Evolutionary conservation across 345 rosid genomes (phyloP).

Genomic region (Populus deltoides): DNA sequence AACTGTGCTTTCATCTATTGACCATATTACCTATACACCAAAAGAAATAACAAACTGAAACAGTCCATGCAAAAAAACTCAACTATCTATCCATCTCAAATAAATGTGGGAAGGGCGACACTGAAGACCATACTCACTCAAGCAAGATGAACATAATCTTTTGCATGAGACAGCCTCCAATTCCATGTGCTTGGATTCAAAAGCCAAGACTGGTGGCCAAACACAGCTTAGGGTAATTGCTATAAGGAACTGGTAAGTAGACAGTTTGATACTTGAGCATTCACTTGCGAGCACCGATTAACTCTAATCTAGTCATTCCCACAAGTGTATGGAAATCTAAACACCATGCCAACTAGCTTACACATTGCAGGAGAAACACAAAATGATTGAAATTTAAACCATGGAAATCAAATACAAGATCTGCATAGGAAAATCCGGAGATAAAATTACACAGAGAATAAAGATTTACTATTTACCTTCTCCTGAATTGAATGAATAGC

Average conservation of each 20-base stretch:
- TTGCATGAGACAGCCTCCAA: background rate
- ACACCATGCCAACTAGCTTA: background rate
- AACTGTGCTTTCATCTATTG: background rate
- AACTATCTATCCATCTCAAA: background rate
- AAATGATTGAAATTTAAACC: background rate
- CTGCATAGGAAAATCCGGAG: background rate
- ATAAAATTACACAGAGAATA: background rate
- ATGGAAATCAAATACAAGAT: slow-evolving; percentile 1
- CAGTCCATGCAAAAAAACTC: background rate
- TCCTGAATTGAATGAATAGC: slow-evolving; percentile 96
- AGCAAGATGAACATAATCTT: background rate
- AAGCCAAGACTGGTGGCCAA: background rate
- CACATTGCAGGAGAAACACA: background rate
- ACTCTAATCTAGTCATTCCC: background rate
- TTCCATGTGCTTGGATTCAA: background rate
- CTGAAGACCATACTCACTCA: background rate
- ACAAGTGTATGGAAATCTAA: background rate
- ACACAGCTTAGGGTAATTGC: background rate
- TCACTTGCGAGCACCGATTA: background rate
- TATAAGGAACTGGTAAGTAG: background rate
- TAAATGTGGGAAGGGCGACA: background rate
- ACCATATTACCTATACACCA: background rate
- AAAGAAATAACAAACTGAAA: background rate
- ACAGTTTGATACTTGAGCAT: background rate
- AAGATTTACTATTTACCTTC: slow-evolving; percentile 50